A percentile compares a stretch with the other conserved stretches of the same genome.
Evolutionary conservation across 108 stramenopile species (phyloP).

Genomic region (Nannochloropsis gaditana): DNA sequence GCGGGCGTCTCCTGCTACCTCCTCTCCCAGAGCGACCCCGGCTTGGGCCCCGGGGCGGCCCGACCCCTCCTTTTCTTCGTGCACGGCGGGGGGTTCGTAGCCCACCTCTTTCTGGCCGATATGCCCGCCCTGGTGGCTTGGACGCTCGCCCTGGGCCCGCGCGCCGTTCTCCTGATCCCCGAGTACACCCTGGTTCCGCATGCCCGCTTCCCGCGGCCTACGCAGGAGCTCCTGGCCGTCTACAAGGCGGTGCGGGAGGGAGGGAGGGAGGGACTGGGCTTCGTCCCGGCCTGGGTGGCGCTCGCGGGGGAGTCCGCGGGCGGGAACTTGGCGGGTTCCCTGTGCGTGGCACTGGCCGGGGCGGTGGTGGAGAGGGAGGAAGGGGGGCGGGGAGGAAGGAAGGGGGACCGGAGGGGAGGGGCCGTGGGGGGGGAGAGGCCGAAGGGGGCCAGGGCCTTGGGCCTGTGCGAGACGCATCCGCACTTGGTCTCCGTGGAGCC

Average conservation of each 20-base stretch:
- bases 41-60: background rate
- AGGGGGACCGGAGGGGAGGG: background rate
- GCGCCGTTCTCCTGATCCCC: background rate
- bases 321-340: constrained; percentile 22
- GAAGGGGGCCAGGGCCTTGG: background rate
- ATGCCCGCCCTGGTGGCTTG: background rate
- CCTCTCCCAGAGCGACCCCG: background rate
- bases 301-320: constrained; percentile 28
- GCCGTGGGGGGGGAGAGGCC: background rate
- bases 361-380: constrained; percentile 14
- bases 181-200: constrained; percentile 26
- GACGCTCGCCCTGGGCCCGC: background rate
- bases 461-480: background rate
- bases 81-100: constrained; percentile 36
- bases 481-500: background rate
- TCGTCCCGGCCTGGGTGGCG: constrained; percentile 8
- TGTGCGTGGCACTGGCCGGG: background rate
- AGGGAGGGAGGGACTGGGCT: background rate
- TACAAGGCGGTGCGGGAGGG: background rate
- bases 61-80: constrained; percentile 25
- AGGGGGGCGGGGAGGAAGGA: background rate
- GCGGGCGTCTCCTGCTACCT: background rate
- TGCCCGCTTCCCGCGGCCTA: constrained; percentile 7
- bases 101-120: background rate
- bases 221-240: constrained; percentile 11